Evolutionary conservation across 2,329 filamentous ascomycete species (phyloP).

Genomic region (Magnaporthiopsis rhizophila): DNA sequence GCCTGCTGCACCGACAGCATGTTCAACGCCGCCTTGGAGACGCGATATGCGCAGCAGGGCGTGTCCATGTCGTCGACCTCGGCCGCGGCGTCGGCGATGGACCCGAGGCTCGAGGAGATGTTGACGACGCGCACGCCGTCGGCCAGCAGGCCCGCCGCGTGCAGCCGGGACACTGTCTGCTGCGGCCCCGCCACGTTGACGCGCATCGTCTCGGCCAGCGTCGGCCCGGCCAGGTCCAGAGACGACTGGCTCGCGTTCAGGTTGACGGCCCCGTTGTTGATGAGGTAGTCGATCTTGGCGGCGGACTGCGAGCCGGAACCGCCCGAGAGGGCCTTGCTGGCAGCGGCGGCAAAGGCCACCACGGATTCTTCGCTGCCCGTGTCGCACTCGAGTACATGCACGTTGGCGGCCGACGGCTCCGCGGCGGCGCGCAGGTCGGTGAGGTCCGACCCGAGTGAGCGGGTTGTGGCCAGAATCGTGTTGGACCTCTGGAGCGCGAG

Average conservation of each 20-base stretch:
- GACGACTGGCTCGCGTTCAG: slow-evolving; percentile 25
- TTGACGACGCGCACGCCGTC: slow-evolving; percentile 27
- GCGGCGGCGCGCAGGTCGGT: slow-evolving; percentile 16
- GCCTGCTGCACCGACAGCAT: slow-evolving; percentile 26
- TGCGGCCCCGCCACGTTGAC: slow-evolving; percentile 40
- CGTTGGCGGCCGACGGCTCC: slow-evolving; percentile 13
- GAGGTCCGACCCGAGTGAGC: slow-evolving; percentile 18
- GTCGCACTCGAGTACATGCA: slow-evolving; percentile 22
- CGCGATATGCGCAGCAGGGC: slow-evolving; percentile 23
- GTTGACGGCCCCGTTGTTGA: slow-evolving; percentile 29
- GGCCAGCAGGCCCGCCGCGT: slow-evolving; percentile 18
- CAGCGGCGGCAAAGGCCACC: slow-evolving; percentile 15
- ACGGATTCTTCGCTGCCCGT: slow-evolving; percentile 25
- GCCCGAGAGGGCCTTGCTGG: slow-evolving; percentile 18
- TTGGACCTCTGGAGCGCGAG: slow-evolving; percentile 17
- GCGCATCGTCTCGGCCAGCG: slow-evolving; percentile 30
- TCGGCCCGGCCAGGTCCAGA: slow-evolving; percentile 27
- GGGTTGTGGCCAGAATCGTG: slow-evolving; percentile 20
- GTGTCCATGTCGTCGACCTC: slow-evolving; percentile 20
- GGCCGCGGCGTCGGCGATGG: slow-evolving; percentile 21
- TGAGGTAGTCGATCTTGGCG: slow-evolving; percentile 25
- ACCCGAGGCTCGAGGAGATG: slow-evolving; percentile 32
- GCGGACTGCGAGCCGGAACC: slow-evolving; percentile 9
- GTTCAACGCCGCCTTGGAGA: slow-evolving; percentile 21
- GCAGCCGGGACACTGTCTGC: slow-evolving; percentile 31